These are phyloP conservation scores for Naematelia aurantialba DNA, from an alignment of 768 basidiomycete genomes.

Conservation along the genomic window DNA sequence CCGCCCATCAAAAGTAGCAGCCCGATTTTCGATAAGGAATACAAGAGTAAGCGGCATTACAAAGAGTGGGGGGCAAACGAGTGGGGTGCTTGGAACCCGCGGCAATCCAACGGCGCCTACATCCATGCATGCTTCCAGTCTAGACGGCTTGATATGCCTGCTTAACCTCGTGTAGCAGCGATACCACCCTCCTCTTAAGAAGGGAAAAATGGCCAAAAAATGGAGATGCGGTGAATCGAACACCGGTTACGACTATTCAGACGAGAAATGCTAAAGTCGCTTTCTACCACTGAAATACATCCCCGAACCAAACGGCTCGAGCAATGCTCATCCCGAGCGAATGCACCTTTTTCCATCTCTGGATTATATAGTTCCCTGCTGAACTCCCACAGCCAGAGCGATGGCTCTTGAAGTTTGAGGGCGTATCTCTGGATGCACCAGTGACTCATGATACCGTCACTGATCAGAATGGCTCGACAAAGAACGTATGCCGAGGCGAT, in stretches of 20 bases:
- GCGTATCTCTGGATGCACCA: background rate
- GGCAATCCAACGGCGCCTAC: background rate
- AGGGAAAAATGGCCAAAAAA: background rate
- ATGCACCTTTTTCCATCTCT: background rate
- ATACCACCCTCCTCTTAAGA: background rate
- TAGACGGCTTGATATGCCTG: too few species aligned
- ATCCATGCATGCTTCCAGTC: too few species aligned
- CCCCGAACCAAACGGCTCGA: background rate
- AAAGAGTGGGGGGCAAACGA: too few species aligned
- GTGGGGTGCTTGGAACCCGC: too few species aligned
- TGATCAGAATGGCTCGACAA: conserved; percentile 24
- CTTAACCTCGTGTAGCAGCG: too few species aligned
- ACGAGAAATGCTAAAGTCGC: background rate
- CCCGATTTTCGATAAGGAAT: too few species aligned
- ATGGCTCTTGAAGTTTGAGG: too few species aligned
- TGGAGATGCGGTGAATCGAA: background rate
- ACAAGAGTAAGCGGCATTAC: too few species aligned
- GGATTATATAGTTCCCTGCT: background rate
- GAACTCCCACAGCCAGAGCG: too few species aligned
- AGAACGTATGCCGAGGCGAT: conserved; percentile 49
- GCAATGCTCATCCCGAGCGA: background rate
- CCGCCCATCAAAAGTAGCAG: too few species aligned
- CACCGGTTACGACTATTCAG: background rate
- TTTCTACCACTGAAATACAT: background rate
- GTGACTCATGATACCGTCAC: background rate